Evolutionary conservation across 352 stramenopile species (phyloP).

Genomic region (Phytophthora constricta): DNA sequence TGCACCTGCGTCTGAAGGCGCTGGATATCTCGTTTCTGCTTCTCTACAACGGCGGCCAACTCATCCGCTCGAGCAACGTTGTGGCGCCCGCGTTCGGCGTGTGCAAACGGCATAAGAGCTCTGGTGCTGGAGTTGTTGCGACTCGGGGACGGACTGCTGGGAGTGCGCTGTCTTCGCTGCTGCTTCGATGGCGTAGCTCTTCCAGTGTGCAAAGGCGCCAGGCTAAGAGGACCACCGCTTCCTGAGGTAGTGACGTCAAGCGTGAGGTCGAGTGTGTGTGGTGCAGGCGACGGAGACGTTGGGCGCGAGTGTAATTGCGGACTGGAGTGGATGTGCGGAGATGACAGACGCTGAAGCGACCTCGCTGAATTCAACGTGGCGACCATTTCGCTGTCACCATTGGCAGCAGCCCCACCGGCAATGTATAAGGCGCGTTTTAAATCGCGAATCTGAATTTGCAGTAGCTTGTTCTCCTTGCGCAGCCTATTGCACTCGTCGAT

Average conservation of each 20-base stretch:
- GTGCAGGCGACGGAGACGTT: conserved; percentile 23
- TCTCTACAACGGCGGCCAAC: conserved; percentile 49
- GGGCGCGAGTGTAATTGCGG: conserved; percentile 34
- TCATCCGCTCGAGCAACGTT: conserved; percentile 45
- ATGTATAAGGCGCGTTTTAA: conserved; percentile 46
- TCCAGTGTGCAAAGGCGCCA: conserved; percentile 35
- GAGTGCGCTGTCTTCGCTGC: conserved; percentile 29
- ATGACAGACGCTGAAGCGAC: conserved; percentile 5
- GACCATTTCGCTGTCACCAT: conserved; percentile 7
- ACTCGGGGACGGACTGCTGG: conserved; percentile 19
- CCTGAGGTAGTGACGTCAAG: conserved; percentile 25
- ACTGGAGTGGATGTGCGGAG: conserved; percentile 42
- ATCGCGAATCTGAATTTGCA: conserved; percentile 71
- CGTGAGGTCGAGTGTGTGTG: conserved; percentile 25
- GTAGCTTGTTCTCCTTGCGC: conserved; percentile 74
- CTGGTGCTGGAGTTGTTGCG: conserved; percentile 16
- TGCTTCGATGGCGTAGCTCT: conserved; percentile 37
- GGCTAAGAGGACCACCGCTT: conserved; percentile 19
- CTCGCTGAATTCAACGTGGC: conserved; percentile 8
- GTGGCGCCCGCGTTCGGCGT: conserved; percentile 41
- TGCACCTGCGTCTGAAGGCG: conserved; percentile 72
- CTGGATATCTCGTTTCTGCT: conserved; percentile 76
- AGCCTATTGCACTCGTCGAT: conserved; percentile 85
- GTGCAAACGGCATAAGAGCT: conserved; percentile 52
- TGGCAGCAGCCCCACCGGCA: neutral